Evolutionary conservation across 768 basidiomycete genomes (phyloP).

Genomic region (Astraeus odoratus): DNA sequence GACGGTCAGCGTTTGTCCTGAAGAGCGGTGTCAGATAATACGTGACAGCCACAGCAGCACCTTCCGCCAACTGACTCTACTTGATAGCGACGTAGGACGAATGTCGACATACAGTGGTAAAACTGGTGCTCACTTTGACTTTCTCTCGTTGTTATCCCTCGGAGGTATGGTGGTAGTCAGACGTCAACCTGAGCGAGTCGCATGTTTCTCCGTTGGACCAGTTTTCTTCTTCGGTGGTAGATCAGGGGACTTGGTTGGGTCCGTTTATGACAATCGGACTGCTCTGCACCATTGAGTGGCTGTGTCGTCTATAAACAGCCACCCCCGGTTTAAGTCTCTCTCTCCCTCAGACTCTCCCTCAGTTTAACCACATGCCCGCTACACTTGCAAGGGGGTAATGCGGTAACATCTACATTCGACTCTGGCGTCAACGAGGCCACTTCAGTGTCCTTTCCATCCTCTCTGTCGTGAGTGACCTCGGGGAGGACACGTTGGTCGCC

Average conservation of each 20-base stretch:
- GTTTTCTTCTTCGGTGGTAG: no score
- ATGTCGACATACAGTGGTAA: conserved; percentile 9
- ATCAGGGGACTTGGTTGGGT: no score
- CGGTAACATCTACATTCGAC: conserved; percentile 37
- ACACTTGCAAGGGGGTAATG: background rate
- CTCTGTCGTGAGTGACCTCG: conserved; percentile 60
- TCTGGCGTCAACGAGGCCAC: conserved; percentile 87
- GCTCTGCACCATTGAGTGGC: no score
- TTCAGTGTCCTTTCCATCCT: conserved; percentile 74
- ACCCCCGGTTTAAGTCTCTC: background rate
- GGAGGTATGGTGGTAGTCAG: no score
- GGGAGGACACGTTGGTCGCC: conserved; percentile 60
- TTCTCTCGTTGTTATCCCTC: no score
- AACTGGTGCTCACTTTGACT: conserved; percentile 2
- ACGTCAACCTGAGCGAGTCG: no score
- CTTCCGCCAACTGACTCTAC: no score
- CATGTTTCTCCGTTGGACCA: no score
- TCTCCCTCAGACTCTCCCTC: conserved; percentile 38
- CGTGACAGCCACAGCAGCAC: background rate
- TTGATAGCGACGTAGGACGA: conserved; percentile 5
- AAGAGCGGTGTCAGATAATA: background rate
- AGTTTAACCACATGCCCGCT: conserved; percentile 27
- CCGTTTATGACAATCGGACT: no score
- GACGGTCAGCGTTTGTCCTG: conserved; percentile 8
- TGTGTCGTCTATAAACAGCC: no score